phyloP scores from a whole-genome alignment of 23 red algal genomes.

The Cyanidioschyzon merolae region DNA sequence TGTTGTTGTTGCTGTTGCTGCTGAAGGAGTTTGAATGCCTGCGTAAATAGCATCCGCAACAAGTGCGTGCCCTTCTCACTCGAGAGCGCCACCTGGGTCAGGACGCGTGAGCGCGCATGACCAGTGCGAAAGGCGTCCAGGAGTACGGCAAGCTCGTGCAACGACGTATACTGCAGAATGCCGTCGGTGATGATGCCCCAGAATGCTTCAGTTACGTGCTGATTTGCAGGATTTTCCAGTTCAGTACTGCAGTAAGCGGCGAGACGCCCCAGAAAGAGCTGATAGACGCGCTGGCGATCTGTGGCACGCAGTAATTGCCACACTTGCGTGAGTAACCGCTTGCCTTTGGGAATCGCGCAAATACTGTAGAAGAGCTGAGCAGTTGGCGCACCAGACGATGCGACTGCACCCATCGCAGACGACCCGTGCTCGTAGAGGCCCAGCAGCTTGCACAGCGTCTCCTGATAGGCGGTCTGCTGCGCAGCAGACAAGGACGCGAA shows the following conservation, averaged over 20 bases:
- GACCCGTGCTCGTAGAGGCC: background rate
- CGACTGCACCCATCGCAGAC: background rate
- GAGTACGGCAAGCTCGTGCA: background rate
- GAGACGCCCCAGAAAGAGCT: background rate
- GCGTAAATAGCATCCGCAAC: background rate
- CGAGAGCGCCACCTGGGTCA: background rate
- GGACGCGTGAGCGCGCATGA: background rate
- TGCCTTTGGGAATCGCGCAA: constrained; percentile 7
- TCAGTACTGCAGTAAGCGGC: background rate
- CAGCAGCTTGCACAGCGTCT: background rate
- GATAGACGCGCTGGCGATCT: background rate
- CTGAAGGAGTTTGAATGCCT: background rate
- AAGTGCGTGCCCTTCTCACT: background rate
- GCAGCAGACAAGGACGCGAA: background rate
- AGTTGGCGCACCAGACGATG: background rate
- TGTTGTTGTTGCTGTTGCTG: too few relatives aligned
- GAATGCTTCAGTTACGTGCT: background rate
- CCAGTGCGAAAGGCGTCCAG: background rate
- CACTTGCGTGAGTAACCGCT: background rate
- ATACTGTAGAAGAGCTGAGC: background rate
- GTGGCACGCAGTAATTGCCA: background rate
- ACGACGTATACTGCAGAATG: background rate
- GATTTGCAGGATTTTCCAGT: background rate
- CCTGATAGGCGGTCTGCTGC: background rate
- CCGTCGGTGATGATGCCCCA: background rate